Percentiles rank a stretch among this genome's conserved stretches.
phyloP scores from a whole-genome alignment of 1,284 basidiomycete species.

The Cryptococcus hybrid region DNA sequence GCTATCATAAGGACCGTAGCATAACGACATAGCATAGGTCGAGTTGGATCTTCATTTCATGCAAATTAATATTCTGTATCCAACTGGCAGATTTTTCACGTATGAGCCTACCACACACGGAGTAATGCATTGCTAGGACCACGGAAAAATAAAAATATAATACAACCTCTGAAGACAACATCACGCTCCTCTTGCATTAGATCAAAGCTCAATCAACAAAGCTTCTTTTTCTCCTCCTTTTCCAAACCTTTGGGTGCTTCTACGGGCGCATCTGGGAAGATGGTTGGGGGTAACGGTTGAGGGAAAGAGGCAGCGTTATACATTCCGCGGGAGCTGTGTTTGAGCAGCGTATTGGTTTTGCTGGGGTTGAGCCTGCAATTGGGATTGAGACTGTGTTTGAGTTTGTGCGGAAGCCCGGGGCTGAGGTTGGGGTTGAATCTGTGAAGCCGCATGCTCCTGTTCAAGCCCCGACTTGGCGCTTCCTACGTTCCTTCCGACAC shows the following conservation, averaged over 20 bases:
- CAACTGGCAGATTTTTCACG: too few relatives aligned
- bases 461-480: background rate
- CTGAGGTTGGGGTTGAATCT: slow-evolving; percentile 21
- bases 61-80: too few relatives aligned
- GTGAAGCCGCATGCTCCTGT: background rate
- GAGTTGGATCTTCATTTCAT: too few relatives aligned
- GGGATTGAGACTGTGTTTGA: slow-evolving; percentile 17
- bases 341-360: slow-evolving; percentile 10
- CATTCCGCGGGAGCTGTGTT: slow-evolving; percentile 15
- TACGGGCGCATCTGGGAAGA: slow-evolving; percentile 70
- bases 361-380: slow-evolving; percentile 14
- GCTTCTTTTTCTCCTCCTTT: slow-evolving; percentile 73
- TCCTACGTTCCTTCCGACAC: background rate
- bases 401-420: slow-evolving; percentile 7
- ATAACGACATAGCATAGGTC: too few relatives aligned
- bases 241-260: slow-evolving; percentile 60
- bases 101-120: too few relatives aligned
- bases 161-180: too few relatives aligned
- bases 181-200: too few relatives aligned
- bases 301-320: slow-evolving; percentile 36
- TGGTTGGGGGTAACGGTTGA: slow-evolving; percentile 32
- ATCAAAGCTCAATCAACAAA: slow-evolving; percentile 62
- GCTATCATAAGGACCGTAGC: too few relatives aligned
- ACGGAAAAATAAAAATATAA: too few relatives aligned
- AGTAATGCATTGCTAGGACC: too few relatives aligned